Conservation (phyloP, 1,284 basidiomycete species). For the Malassezia brasiliensis region DNA sequence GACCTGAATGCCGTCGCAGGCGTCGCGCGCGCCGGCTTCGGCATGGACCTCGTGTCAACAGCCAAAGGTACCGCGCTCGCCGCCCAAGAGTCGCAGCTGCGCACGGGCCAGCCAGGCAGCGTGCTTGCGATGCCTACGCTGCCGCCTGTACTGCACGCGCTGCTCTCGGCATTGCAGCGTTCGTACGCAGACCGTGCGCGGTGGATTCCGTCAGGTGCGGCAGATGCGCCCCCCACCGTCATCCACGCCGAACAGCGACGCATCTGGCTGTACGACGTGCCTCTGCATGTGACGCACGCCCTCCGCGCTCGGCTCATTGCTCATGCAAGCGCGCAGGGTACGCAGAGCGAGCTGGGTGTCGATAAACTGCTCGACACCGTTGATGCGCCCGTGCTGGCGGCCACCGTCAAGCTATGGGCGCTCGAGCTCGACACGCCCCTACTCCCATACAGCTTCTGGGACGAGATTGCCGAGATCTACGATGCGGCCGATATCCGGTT, state of each 20-base stretch:
- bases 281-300: slow-evolving; percentile 67
- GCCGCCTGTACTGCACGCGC: slow-evolving; percentile 64
- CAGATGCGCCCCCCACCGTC: not conserved
- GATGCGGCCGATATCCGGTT: slow-evolving; percentile 25
- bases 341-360: slow-evolving; percentile 9
- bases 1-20: slow-evolving; percentile 30
- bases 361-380: slow-evolving; percentile 13
- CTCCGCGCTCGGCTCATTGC: slow-evolving; percentile 68
- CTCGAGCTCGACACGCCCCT: slow-evolving; percentile 38
- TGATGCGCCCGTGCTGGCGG: slow-evolving; percentile 66
- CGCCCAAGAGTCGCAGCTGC: slow-evolving; percentile 10
- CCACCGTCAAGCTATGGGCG: slow-evolving; percentile 67
- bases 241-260: slow-evolving; percentile 64
- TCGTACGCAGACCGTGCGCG: slow-evolving; percentile 57
- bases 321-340: slow-evolving; percentile 22
- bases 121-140: slow-evolving; percentile 47
- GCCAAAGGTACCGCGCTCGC: slow-evolving; percentile 29
- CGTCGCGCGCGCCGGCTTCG: slow-evolving; percentile 31
- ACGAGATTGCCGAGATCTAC: slow-evolving; percentile 37
- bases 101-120: not conserved
- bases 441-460: slow-evolving; percentile 34
- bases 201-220: slow-evolving; percentile 21
- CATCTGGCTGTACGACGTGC: slow-evolving; percentile 71
- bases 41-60: slow-evolving; percentile 32
- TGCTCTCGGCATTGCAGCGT: slow-evolving; percentile 60